Base-by-base conservation (phyloP, 2,329 filamentous ascomycete species). In the Nakataea oryzae region DNA sequence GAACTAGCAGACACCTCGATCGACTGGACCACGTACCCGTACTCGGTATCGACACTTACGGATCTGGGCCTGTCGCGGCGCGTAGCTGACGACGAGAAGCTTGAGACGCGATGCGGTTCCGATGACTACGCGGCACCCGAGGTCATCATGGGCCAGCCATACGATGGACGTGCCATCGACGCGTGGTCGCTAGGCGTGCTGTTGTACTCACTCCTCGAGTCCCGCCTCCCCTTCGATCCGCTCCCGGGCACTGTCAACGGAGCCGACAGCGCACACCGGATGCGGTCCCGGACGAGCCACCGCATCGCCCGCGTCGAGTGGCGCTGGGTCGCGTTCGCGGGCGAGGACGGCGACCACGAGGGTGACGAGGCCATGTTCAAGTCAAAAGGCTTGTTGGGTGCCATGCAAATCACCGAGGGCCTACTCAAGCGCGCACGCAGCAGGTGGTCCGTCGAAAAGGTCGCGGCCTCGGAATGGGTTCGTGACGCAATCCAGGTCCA, bases 81-180 rank as follows among this genome's bases (percentile, higher is more conserved):
- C 47, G 90, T 97, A 54, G 85, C 91, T 21, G 88, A 91, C 65
- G 91, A 91, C 61, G 91, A 96, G 67, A 88, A 93, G 64, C 82
- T 99, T n/a, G 90, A 90, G 64, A 97, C 93, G 1, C 86, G 95
- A 12, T 99, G 95, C 73, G 95, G 95, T 34, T 96, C 90, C 54
- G 95, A 97, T 75, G 95, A 99, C 75, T 99, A 99, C 72, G 93
- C 93, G 1, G 93, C 95, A 0, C 95, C 95, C 0, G 95, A 99
- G 73, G 92, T 99, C 57, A 88, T 99, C 61, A 91, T 99, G 80
- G 93, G 93, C 28, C 91, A 96, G 70, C 86, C 91, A 9, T 99
- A 99, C 71, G 93, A 97, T 72, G 95, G 95, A 34, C 90, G 91
- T 50, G 85, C 88, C 1, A 96, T 90, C 0, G 95, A 99, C 71